Percentiles rank a stretch among this genome's conserved stretches.
Evolutionary conservation across 192 early-diverging fungal species (phyloP).

Genomic region (Rhizophagus prolifer): DNA sequence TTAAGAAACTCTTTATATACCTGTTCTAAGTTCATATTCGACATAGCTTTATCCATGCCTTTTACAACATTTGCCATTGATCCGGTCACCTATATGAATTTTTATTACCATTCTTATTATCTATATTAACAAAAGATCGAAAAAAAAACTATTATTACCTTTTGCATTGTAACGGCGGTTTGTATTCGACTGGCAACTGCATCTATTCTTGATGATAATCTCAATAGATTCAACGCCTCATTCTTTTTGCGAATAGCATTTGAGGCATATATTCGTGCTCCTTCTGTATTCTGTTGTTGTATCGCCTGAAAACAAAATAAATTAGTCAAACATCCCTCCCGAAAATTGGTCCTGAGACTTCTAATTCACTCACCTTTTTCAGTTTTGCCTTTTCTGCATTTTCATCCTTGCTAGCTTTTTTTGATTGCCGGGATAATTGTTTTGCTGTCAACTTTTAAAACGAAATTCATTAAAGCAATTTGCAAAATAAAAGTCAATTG

Average conservation of each 20-base stretch:
- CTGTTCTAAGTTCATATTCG: constrained; percentile 94
- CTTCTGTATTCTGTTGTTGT: constrained; percentile 88
- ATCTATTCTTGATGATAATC: constrained; percentile 88
- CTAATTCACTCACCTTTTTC: constrained; percentile 68
- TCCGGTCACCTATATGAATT: constrained; percentile 56
- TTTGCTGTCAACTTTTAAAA: constrained; percentile 84
- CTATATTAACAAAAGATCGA: neutral
- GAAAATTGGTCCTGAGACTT: neutral
- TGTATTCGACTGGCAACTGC: constrained; percentile 89
- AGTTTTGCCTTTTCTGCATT: constrained; percentile 75
- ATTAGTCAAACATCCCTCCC: too few relatives aligned
- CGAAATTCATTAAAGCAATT: neutral
- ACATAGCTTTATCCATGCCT: constrained; percentile 93
- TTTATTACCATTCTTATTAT: neutral
- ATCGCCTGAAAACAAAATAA: constrained; percentile 64
- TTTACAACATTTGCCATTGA: constrained; percentile 88
- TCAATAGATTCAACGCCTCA: constrained; percentile 84
- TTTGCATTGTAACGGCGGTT: constrained; percentile 92
- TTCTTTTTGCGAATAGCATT: constrained; percentile 99
- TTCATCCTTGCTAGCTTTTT: constrained; percentile 86
- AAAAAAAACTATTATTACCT: constrained; percentile 34
- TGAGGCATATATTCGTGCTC: constrained; percentile 89
- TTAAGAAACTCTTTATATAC: constrained; percentile 36
- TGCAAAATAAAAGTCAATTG: too few relatives aligned
- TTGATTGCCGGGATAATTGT: constrained; percentile 80